Evolutionary conservation across 352 stramenopile species (phyloP), one percentile per base, ranked within the genome.

Genomic region (Pythium sp.): DNA sequence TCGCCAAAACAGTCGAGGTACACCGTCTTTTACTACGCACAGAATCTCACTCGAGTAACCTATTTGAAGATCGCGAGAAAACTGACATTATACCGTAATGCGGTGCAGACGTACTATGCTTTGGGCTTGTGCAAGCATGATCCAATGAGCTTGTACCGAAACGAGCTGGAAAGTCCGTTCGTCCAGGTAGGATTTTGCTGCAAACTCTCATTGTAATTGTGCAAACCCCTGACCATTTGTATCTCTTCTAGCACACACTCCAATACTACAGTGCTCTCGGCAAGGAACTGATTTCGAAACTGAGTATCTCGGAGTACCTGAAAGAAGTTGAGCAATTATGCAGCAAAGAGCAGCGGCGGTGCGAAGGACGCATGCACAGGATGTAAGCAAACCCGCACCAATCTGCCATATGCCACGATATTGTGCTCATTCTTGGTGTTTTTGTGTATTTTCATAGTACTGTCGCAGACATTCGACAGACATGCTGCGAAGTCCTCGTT

Each of bases 261-360:
- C 64, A 34, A 24, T 95, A 89, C 55, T 95, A 93, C 73, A 87
- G 83, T 1, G 70, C 79, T 11, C 75, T 92, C 18, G 85, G 86
- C 22, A 77, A 84, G 36, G 72, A 90, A 30, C 55, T 95, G 26
- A 62, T 94, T 7, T 84, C 82, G 14, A 82, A 76, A 51, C 69
- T 93, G 8, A 80, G 78, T 20, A 91, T 94, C 38, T 81, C 88
- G 12, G 82, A 92, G 24, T 95, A 95, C 65, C 70, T 95, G 8
- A 71, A 72, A 70, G 72, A 93, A 51, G 80, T 87, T 3, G 88
- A 95, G 56, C 67, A 73, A 9, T 68, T 95, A 24, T 93, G 88
- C 68, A 84, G 72, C 41, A 85, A 95, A 76, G 88, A 95, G 66
- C 86, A 94, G 58, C 83, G 80, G 5, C 80, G 88, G 36, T 95